Evolutionary conservation across 108 stramenopile species (phyloP).

Genomic region (Nitzschia sp.): DNA sequence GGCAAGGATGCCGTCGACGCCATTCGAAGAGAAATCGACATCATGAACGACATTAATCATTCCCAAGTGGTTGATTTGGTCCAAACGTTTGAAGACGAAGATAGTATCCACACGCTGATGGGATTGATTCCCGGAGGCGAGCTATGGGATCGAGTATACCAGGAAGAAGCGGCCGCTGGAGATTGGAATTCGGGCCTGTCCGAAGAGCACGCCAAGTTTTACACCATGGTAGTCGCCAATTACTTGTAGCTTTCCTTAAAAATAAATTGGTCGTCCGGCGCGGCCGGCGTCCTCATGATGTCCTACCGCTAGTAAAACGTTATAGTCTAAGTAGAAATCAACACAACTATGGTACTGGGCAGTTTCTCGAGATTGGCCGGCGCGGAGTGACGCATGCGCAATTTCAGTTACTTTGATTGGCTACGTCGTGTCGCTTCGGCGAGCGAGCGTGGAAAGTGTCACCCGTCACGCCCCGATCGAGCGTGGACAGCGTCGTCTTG

Average conservation of each 20-base stretch:
- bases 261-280: too few relatives aligned
- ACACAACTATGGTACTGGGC: too few relatives aligned
- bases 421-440: too few relatives aligned
- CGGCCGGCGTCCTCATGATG: too few relatives aligned
- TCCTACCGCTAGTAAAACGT: too few relatives aligned
- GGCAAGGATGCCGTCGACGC: slow-evolving; percentile 83
- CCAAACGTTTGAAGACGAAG: slow-evolving; percentile 79
- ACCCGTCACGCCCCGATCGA: too few relatives aligned
- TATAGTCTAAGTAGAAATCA: too few relatives aligned
- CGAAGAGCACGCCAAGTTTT: slow-evolving; percentile 62
- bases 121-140: slow-evolving; percentile 82
- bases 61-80: slow-evolving; percentile 91
- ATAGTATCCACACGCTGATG: slow-evolving; percentile 67
- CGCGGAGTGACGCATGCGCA: too few relatives aligned
- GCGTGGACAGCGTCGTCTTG: too few relatives aligned
- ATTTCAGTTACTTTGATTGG: too few relatives aligned
- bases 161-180: slow-evolving; percentile 45
- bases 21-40: slow-evolving; percentile 76
- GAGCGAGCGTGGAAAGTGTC: too few relatives aligned
- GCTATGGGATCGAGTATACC: slow-evolving; percentile 73
- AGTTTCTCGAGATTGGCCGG: too few relatives aligned
- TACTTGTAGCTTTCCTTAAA: slow-evolving; percentile 91
- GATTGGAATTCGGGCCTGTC: slow-evolving; percentile 66
- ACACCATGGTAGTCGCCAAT: slow-evolving; percentile 68
- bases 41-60: slow-evolving; percentile 83